These are phyloP conservation scores for Isatis lusitanica DNA, from an alignment of 441 rosid genomes.

Conservation along the genomic window DNA sequence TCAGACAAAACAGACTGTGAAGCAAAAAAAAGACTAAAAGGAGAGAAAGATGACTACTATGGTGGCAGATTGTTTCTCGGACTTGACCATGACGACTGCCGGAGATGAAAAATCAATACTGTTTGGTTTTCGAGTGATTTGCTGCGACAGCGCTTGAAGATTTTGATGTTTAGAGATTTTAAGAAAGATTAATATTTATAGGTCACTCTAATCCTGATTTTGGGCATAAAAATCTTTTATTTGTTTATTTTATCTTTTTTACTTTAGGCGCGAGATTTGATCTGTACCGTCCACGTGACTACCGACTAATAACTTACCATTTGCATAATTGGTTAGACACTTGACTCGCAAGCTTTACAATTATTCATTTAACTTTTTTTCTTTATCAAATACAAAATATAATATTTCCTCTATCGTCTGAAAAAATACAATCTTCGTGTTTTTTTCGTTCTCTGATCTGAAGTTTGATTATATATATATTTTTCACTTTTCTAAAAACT, in stretches of 20 bases:
- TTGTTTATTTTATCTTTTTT: neutral
- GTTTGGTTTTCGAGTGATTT: neutral
- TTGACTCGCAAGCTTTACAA: neutral
- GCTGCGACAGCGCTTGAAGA: neutral
- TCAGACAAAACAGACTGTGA: neutral
- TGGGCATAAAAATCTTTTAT: neutral
- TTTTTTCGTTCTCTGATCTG: too few relatives aligned
- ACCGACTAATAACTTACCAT: neutral
- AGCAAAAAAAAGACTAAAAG: neutral
- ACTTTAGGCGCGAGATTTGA: neutral
- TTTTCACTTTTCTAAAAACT: neutral
- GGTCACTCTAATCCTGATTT: neutral
- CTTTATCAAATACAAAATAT: neutral
- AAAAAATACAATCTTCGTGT: too few relatives aligned
- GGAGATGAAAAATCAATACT: conserved; percentile 1
- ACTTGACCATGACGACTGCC: conserved; percentile 52
- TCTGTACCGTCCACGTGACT: conserved; percentile 13
- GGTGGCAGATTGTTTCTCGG: conserved; percentile 66
- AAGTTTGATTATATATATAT: neutral
- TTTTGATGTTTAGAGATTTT: neutral
- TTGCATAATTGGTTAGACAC: neutral
- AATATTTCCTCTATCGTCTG: too few relatives aligned
- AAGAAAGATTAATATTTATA: neutral
- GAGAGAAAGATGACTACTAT: conserved; percentile 38
- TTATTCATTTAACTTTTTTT: neutral